Percentiles rank a stretch among this genome's conserved stretches.
Evolutionary conservation across 2,329 filamentous ascomycete genomes (phyloP).

Genomic region (Paraphoma sp.): DNA sequence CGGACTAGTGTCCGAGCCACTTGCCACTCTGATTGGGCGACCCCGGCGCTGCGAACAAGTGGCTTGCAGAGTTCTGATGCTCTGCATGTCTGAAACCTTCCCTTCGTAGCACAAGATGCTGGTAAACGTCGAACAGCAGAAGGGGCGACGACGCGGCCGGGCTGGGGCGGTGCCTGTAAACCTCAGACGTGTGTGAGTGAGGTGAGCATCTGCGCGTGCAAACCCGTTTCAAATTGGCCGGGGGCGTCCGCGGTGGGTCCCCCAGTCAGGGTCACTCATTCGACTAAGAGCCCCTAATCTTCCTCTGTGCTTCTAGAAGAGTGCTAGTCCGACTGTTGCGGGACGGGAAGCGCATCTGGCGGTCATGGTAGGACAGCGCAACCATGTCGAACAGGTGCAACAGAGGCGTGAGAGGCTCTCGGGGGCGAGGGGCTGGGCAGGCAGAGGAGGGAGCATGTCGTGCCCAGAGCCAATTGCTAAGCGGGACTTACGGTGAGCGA

Average conservation of each 20-base stretch:
- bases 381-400: slow-evolving; percentile 36
- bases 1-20: slow-evolving; percentile 6
- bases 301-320: slow-evolving; percentile 48
- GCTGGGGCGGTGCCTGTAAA: slow-evolving; percentile 10
- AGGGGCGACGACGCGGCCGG: slow-evolving; percentile 3
- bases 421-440: slow-evolving; percentile 3
- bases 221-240: slow-evolving; percentile 34
- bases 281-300: slow-evolving; percentile 36
- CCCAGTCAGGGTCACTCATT: slow-evolving; percentile 21
- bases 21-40: slow-evolving; percentile 6
- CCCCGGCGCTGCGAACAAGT: slow-evolving; percentile 5
- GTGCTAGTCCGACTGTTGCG: slow-evolving; percentile 35
- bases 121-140: slow-evolving; percentile 20
- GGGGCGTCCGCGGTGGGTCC: slow-evolving; percentile 23
- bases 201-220: slow-evolving; percentile 12
- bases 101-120: slow-evolving; percentile 14
- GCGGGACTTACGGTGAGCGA: slow-evolving; percentile 14
- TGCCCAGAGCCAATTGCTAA: slow-evolving; percentile 15
- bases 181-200: slow-evolving; percentile 16
- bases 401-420: slow-evolving; percentile 5
- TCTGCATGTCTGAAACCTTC: slow-evolving; percentile 19
- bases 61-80: slow-evolving; percentile 14
- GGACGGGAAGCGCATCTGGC: slow-evolving; percentile 32
- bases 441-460: slow-evolving; percentile 9
- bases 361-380: slow-evolving; percentile 23